Evolutionary conservation across 768 basidiomycete genomes (phyloP), one percentile per base, ranked within the genome.

Genomic region (Lactifluus pinguis): DNA sequence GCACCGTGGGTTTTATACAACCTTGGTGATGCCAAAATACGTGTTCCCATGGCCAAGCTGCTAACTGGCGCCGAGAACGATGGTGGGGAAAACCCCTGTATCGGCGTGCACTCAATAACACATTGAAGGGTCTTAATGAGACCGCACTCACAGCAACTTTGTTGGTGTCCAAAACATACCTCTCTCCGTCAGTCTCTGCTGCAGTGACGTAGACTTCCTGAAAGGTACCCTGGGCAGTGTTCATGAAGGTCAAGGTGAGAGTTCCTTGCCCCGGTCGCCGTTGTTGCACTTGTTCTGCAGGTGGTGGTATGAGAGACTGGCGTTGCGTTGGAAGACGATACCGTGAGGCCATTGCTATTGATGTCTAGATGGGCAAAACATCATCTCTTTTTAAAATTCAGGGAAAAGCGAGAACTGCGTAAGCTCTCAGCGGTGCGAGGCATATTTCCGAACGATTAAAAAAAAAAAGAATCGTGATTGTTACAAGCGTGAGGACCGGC

Each of bases 151-250:
- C 10, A 60, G 41, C 44, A 56, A 57, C 59, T 38, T 42, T 13
- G 47, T 32, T 42, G 10, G 25, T 38, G 55, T 53, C 45, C 25
- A 50, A 59, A 51, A 77, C 83, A 70, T 76, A 86, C 85, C 78
- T 83, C 66, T 86, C 82, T n/a, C 84, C 83, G 68, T 85, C 84
- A 38, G 82, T 85, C 73, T 86, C 85, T 47, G 84, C 83, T 29
- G 83, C 83, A 32, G 83, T 83, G 66, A 84, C 81, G 54, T 73
- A 76, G 53, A 85, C 76, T 61, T 79, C 77, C 67, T 82, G 81
- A 36, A 56, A 54, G 65, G 71, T 77, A 72, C 73, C 66, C 74
- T 75, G 68, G 64, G 77, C 75, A 65, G 74, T 62, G 60, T 79
- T 69, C 73, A 78, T 75, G 63, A 80, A 78, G 66, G 77, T 76